Evolutionary conservation across 371 early-diverging fungal genomes (phyloP).

Genomic region (Mucor lusitanicus): DNA sequence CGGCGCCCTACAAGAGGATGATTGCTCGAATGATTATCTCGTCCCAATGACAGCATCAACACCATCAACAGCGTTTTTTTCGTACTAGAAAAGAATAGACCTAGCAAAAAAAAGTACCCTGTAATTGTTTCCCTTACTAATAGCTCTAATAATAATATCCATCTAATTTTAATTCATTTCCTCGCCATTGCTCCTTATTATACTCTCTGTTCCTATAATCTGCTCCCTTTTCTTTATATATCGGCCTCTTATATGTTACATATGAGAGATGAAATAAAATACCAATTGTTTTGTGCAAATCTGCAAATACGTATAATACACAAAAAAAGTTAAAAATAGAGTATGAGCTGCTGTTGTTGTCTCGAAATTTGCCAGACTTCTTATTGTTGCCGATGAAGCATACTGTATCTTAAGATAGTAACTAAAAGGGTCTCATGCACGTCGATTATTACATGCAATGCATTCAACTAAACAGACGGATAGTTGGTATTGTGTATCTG

Average conservation of each 20-base stretch:
- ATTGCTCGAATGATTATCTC: constrained; percentile 17
- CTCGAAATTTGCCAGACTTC: neutral
- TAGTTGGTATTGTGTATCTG: neutral
- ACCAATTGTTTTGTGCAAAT: neutral
- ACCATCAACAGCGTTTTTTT: neutral
- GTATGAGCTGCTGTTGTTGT: neutral
- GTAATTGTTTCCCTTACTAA: neutral
- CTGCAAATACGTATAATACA: neutral
- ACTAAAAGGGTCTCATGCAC: neutral
- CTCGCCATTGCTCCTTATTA: neutral
- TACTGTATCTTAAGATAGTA: neutral
- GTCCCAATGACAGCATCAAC: constrained; percentile 21
- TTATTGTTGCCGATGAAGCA: neutral
- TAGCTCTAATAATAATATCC: neutral
- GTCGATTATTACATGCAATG: neutral
- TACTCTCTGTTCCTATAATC: neutral
- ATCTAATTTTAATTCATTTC: neutral
- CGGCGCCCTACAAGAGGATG: neutral
- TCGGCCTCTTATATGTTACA: neutral
- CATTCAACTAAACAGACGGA: neutral
- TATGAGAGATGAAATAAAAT: neutral
- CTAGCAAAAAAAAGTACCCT: neutral
- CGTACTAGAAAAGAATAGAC: neutral
- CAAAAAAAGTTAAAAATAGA: neutral
- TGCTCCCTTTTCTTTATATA: neutral